phyloP scores from a whole-genome alignment of 2,329 filamentous ascomycete species.

The Aspergillus neotritici region DNA sequence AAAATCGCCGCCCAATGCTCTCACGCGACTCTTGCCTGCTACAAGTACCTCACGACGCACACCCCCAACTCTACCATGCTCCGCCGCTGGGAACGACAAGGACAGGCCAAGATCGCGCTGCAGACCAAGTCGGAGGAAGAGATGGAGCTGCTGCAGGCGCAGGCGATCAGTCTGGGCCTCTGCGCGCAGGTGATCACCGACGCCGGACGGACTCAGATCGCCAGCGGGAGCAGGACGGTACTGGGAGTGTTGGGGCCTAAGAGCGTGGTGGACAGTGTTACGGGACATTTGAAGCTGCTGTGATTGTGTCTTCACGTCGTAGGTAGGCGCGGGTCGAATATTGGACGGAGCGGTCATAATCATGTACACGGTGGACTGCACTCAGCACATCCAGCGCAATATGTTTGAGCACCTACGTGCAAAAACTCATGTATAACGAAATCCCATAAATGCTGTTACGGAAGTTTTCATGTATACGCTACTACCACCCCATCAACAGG shows the following conservation, averaged over 20 bases:
- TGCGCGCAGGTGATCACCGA: slow-evolving; percentile 88
- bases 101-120: slow-evolving; percentile 90
- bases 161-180: slow-evolving; percentile 75
- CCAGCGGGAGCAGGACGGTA: slow-evolving; percentile 84
- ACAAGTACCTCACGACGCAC: slow-evolving; percentile 67
- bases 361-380: slow-evolving; percentile 15
- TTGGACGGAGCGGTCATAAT: background rate
- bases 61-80: slow-evolving; percentile 58
- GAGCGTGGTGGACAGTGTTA: slow-evolving; percentile 80
- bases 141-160: slow-evolving; percentile 67
- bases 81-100: slow-evolving; percentile 74
- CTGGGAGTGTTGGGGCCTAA: slow-evolving; percentile 78
- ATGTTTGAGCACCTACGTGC: no score
- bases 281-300: slow-evolving; percentile 75
- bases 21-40: slow-evolving; percentile 96
- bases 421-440: no score
- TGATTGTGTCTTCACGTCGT: slow-evolving; percentile 31
- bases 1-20: slow-evolving; percentile 96
- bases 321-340: no score
- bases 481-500: slow-evolving; percentile 1
- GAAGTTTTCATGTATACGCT: slow-evolving; percentile 1
- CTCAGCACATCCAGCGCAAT: background rate
- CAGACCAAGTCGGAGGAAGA: slow-evolving; percentile 83
- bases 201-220: slow-evolving; percentile 96
- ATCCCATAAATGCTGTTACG: slow-evolving; percentile 5